These are phyloP conservation scores for Agaricus bisporus DNA, from an alignment of 768 basidiomycete genomes.

Conservation along the genomic window DNA sequence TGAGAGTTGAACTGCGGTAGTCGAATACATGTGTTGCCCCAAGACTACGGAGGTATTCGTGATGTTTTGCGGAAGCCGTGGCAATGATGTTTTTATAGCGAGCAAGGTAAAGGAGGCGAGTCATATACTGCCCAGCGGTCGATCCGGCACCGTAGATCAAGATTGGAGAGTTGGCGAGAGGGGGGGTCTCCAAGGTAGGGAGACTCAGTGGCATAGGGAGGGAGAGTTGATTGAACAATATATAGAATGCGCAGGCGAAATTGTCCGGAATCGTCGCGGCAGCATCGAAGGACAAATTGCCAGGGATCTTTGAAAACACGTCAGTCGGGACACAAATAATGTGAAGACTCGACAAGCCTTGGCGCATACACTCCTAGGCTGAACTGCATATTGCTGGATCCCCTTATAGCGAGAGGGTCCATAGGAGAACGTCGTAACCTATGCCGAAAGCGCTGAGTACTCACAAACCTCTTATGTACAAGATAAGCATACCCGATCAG, in stretches of 20 bases:
- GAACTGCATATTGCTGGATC: conserved; percentile 31
- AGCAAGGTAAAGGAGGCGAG: conserved; percentile 34
- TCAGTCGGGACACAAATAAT: background rate
- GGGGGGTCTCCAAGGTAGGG: conserved; percentile 23
- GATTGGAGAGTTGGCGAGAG: conserved; percentile 26
- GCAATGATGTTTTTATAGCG: conserved; percentile 37
- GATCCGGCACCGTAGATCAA: conserved; percentile 41
- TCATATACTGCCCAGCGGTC: conserved; percentile 30
- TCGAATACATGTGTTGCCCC: conserved; percentile 37
- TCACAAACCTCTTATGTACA: background rate
- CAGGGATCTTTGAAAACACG: conserved; percentile 29
- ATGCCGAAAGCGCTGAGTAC: background rate
- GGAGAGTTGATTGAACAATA: conserved; percentile 31
- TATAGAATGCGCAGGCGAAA: conserved; percentile 35
- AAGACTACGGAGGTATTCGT: conserved; percentile 30
- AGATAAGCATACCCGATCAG: conserved; percentile 29
- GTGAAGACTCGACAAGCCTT: conserved; percentile 24
- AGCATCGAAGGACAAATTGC: conserved; percentile 27
- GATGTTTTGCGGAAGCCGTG: conserved; percentile 34
- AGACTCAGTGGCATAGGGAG: conserved; percentile 28
- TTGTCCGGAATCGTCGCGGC: conserved; percentile 35
- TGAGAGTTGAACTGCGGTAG: conserved; percentile 30
- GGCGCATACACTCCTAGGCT: conserved; percentile 23
- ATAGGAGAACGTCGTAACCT: conserved; percentile 24
- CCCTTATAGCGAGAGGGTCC: conserved; percentile 22